Evolutionary conservation across 2,329 filamentous ascomycete genomes (phyloP).

Genomic region (Clarireedia homoeocarpa): DNA sequence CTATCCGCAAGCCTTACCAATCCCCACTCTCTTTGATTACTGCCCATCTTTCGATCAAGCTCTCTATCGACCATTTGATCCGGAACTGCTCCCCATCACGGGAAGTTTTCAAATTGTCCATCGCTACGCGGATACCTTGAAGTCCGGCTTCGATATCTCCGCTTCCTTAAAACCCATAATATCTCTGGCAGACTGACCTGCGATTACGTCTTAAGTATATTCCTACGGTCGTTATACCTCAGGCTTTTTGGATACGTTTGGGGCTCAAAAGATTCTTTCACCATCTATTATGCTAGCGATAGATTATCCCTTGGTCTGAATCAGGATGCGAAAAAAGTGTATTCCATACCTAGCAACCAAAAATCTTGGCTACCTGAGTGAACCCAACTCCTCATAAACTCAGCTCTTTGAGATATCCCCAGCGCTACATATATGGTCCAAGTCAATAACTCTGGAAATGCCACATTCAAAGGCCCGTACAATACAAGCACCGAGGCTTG

Average conservation of each 20-base stretch:
- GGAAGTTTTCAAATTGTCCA: too few relatives aligned
- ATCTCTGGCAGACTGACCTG: too few relatives aligned
- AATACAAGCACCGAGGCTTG: slow-evolving; percentile 1
- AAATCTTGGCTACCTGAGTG: neutral
- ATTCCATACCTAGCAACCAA: neutral
- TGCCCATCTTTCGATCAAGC: too few relatives aligned
- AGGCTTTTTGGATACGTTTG: neutral
- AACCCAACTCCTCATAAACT: neutral
- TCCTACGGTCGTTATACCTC: too few relatives aligned
- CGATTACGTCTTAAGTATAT: too few relatives aligned
- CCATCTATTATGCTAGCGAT: neutral
- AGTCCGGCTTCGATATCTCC: too few relatives aligned
- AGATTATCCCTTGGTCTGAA: neutral
- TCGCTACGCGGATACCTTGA: too few relatives aligned
- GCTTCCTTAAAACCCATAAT: too few relatives aligned
- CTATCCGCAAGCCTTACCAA: too few relatives aligned
- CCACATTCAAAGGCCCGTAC: neutral
- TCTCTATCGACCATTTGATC: too few relatives aligned
- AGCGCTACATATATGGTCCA: slow-evolving; percentile 4
- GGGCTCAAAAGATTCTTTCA: neutral
- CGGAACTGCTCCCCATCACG: too few relatives aligned
- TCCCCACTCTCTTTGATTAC: too few relatives aligned
- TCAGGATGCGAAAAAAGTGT: neutral
- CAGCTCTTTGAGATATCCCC: neutral
- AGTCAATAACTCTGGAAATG: slow-evolving; percentile 1